phyloP scores from a whole-genome alignment of 805 yeast genomes.

The Metschnikowia orientalis region DNA sequence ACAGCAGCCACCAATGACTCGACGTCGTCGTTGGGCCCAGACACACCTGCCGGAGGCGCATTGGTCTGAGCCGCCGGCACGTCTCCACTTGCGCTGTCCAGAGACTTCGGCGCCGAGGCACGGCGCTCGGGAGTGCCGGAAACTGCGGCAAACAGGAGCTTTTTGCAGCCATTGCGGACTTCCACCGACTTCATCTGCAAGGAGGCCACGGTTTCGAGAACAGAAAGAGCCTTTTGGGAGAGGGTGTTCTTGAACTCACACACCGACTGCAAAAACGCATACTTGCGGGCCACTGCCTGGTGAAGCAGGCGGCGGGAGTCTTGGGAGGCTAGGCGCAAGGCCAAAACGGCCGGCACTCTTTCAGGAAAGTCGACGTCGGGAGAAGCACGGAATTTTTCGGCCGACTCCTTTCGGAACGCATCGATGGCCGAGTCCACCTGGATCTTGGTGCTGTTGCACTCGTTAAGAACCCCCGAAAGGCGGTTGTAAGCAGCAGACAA shows the following conservation, averaged over 20 bases:
- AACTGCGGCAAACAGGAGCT: no score
- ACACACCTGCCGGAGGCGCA: no score
- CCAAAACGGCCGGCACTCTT: no score
- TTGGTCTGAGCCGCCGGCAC: no score
- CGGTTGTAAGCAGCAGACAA: no score
- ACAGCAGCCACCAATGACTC: slow-evolving; percentile 19
- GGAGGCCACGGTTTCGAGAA: slow-evolving; percentile 32
- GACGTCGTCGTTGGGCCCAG: background rate
- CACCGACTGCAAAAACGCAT: slow-evolving; percentile 29
- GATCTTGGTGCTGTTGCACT: slow-evolving; percentile 34
- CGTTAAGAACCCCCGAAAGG: slow-evolving; percentile 32
- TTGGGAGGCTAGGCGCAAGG: no score
- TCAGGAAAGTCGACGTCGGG: no score
- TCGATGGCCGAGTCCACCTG: slow-evolving; percentile 41
- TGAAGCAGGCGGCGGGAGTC: no score
- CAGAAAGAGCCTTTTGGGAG: slow-evolving; percentile 18
- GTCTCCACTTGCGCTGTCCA: no score
- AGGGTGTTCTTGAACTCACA: slow-evolving; percentile 29
- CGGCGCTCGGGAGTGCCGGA: slow-evolving; percentile 10
- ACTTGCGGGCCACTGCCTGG: no score
- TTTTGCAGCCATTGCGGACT: slow-evolving; percentile 27
- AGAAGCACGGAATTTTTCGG: slow-evolving; percentile 19
- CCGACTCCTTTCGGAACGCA: slow-evolving; percentile 35
- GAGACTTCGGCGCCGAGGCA: background rate
- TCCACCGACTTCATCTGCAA: slow-evolving; percentile 37